phyloP scores from a whole-genome alignment of 768 basidiomycete genomes.

The Daedalea quercina region DNA sequence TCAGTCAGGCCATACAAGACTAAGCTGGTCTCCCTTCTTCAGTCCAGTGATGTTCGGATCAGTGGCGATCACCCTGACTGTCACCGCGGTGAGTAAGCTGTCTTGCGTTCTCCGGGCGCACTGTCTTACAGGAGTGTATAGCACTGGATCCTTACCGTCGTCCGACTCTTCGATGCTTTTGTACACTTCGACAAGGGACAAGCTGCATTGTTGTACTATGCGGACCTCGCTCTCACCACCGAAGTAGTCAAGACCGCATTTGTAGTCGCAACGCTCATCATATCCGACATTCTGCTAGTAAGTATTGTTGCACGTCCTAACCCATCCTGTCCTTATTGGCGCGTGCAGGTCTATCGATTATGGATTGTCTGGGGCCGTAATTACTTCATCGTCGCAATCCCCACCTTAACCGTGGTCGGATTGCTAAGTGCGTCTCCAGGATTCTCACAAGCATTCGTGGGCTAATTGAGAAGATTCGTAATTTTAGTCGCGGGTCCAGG shows the following conservation, averaged over 20 bases:
- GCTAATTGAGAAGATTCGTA: not conserved
- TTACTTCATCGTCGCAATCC: not conserved
- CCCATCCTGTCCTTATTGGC: not conserved
- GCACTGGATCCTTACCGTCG: constrained; percentile 2
- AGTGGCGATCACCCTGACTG: not conserved
- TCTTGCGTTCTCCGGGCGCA: not conserved
- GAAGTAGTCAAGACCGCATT: not conserved
- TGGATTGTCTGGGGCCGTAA: constrained; percentile 1
- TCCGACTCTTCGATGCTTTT: constrained; percentile 1
- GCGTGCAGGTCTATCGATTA: not conserved
- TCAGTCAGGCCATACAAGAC: not conserved
- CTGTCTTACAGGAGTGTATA: not conserved
- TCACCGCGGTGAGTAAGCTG: not conserved
- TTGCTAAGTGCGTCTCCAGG: not conserved
- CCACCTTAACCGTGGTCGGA: not conserved
- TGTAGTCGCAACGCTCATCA: not conserved
- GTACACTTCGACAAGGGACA: not conserved
- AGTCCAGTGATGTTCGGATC: not conserved
- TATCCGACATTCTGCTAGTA: not conserved
- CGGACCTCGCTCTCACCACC: constrained; percentile 1
- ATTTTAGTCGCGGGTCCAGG: not conserved
- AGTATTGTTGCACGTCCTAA: not conserved
- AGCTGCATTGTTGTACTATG: not conserved
- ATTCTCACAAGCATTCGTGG: not conserved
- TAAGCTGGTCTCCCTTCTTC: not conserved